Evolutionary conservation across 768 basidiomycete species (phyloP), one percentile per base, ranked within the genome.

Genomic region (Lentinula detonsa): DNA sequence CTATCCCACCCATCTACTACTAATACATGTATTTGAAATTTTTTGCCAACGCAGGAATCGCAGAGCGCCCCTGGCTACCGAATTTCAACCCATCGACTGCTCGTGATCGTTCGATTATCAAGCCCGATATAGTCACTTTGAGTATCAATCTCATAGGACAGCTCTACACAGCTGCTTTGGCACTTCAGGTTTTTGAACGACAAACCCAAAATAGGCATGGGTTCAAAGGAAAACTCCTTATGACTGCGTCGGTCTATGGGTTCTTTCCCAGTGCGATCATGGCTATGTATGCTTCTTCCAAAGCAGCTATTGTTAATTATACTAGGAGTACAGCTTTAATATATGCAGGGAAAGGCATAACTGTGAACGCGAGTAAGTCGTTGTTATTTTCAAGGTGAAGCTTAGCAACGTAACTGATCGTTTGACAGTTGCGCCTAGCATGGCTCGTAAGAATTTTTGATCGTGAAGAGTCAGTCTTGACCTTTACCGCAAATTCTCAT

Each of bases 31-130:
- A 16, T 46, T 5, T 8, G 35, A n/a, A 7, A 67, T 64, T 65
- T 3, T 67, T 67, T 42, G 66, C 66, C 7, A 67, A 67, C 49
- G 66, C 66, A 23, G 66, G 64, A 8, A 61, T 67, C 37, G 62
- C 64, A 21, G 66, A 67, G 11, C 64, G 23, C 31, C 66, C 64
- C 13, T 67, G 66, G 66, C 64, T 67, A 15, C 63, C 63, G 8
- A 61, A 63, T 8, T 67, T 65, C 57, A 46, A 65, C 34, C 61
- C 66, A 2, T 37, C 40, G 11, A 61, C 64, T 15, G 61, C 63
- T 2, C 31, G 61, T 10, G 54, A 56, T 1, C 62, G 61, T 21
- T 63, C 66, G 0, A 45, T 67, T 13, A 52, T 52, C 28, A 67
- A 67, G 34, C 66, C 66, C 2, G 53, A 67, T 34, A 58, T 62